These are phyloP conservation scores for Nitzschia sp. DNA, from an alignment of 108 stramenopile genomes.

Conservation along the genomic window DNA sequence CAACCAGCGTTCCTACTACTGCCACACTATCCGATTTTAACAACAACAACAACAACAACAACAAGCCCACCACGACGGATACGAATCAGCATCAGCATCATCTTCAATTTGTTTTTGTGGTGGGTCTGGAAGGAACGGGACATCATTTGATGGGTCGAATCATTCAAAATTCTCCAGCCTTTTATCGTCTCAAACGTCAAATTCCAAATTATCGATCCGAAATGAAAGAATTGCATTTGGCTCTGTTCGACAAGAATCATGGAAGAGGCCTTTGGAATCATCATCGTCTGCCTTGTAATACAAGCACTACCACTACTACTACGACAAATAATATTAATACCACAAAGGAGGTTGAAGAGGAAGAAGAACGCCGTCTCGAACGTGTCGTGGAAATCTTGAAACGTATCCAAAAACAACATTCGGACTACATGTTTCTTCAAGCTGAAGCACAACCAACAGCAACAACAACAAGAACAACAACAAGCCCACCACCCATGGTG, in stretches of 20 bases:
- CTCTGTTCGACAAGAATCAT: neutral
- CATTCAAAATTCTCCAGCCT: conserved; percentile 2
- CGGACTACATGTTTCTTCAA: too few relatives aligned
- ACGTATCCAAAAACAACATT: neutral
- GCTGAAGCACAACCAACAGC: too few relatives aligned
- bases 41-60: too few relatives aligned
- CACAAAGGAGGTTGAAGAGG: neutral
- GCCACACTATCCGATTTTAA: too few relatives aligned
- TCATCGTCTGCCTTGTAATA: too few relatives aligned
- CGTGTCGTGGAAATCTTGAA: neutral
- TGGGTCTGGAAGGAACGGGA: conserved; percentile 35
- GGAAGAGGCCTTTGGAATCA: neutral
- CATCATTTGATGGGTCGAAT: conserved; percentile 21
- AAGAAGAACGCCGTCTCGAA: neutral
- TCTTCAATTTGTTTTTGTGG: conserved; percentile 22
- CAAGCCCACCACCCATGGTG: too few relatives aligned
- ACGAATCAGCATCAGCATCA: neutral
- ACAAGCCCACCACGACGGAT: neutral
- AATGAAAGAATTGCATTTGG: neutral
- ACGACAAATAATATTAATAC: neutral
- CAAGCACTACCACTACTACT: too few relatives aligned
- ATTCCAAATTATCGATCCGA: neutral
- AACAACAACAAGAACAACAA: conserved; percentile 8
- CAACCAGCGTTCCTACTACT: too few relatives aligned
- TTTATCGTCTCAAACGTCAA: neutral